Base-by-base conservation (phyloP, 1,284 basidiomycete genomes). In the Rhodotorula sp. region DNA sequence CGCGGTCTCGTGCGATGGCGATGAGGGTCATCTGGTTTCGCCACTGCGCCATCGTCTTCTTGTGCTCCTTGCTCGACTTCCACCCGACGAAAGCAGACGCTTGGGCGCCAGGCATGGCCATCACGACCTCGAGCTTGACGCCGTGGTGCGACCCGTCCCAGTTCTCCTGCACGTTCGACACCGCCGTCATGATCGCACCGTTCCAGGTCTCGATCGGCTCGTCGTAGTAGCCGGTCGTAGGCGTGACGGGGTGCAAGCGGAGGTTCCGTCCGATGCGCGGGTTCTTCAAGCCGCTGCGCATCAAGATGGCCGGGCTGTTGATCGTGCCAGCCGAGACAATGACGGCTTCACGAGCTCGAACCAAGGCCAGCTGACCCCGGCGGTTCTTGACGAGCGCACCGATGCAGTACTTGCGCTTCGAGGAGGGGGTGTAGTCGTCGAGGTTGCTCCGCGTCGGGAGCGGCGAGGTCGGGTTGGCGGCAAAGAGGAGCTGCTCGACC, bases 1-100 rank as follows among this genome's bases (percentile, higher is more conserved):
- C 85, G 61, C 95, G 87, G 15, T 95, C 95, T 31, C 95, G 88
- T 46, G 93, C 92, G 61, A 97, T 87, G 23, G 84, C 84, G 23
- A 92, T 75, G 70, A 94, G 81, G 18, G 69, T 65, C 67, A 81
- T 81, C 10, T 56, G 48, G 49, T 65, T 54, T 2, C 21, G 43
- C 51, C 61, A 67, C 18, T 63, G 39, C 61, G 81, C 70, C 76
- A 83, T 79, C 23, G 78, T 69, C 21, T 68, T 58, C 78, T 84
- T 84, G 80, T 82, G 81, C 64, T 81, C 78, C 58, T 76, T 70
- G 6, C 79, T 78, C 14, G 78, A 78, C 15, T 67, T 63, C 79
- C 81, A 85, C 57, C 79, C 80, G 26, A 77, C 70, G 68, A 81
- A 81, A 18, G 80, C 75, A 46, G 79, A 77, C 49, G 81, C 79